Conservation (phyloP, 2,329 filamentous ascomycete species). For the Cylindrodendrum hubeiense region DNA sequence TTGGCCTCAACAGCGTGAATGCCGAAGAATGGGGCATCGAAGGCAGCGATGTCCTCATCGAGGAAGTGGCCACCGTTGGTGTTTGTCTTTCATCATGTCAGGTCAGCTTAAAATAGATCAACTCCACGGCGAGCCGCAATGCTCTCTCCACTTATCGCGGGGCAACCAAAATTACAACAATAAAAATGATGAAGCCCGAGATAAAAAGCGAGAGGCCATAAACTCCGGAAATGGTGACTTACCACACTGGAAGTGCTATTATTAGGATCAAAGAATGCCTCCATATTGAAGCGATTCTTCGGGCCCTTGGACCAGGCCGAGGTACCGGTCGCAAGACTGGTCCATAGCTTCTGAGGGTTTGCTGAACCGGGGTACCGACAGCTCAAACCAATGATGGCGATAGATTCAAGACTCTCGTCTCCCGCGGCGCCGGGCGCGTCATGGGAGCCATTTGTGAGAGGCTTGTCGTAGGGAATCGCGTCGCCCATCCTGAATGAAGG, state of each 20-base stretch:
- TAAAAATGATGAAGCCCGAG: background rate
- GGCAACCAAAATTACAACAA: background rate
- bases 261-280: conserved; percentile 50
- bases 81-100: conserved; percentile 21
- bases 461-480: conserved; percentile 11
- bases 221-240: background rate
- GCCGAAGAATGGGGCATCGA: conserved; percentile 44
- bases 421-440: conserved; percentile 1
- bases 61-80: conserved; percentile 44
- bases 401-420: conserved; percentile 25
- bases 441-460: conserved; percentile 5
- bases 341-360: conserved; percentile 30
- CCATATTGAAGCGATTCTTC: conserved; percentile 60
- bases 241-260: conserved; percentile 16
- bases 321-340: conserved; percentile 39
- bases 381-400: conserved; percentile 42
- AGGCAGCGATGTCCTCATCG: conserved; percentile 37
- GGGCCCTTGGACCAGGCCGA: conserved; percentile 55
- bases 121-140: conserved; percentile 1
- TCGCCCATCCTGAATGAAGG: conserved; percentile 18
- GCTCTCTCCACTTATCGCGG: background rate
- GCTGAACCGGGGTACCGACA: conserved; percentile 35
- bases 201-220: background rate
- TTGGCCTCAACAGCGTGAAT: conserved; percentile 34
- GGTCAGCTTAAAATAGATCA: background rate